A percentile compares a stretch with the other conserved stretches of the same genome.
phyloP scores from a whole-genome alignment of 2,329 filamentous ascomycete genomes.

The Plenodomus lindquistii region DNA sequence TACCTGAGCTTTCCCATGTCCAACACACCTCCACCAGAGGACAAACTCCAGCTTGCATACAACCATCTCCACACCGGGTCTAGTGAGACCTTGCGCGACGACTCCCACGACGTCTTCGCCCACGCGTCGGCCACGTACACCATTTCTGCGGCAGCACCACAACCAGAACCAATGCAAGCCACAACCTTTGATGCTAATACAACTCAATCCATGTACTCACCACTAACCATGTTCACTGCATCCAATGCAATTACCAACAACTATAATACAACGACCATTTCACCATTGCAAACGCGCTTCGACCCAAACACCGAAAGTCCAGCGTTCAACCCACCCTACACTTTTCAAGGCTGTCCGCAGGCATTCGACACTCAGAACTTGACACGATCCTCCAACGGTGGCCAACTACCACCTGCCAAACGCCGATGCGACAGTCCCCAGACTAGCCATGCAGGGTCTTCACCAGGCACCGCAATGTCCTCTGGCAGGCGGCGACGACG shows the following conservation, averaged over 20 bases:
- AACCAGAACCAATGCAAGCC: too few species aligned
- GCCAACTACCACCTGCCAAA: neutral
- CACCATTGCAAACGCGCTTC: neutral
- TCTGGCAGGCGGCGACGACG: conserved; percentile 15
- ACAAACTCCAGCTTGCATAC: neutral
- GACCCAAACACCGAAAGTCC: neutral
- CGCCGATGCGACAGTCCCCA: neutral
- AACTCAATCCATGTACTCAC: neutral
- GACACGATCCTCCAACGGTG: neutral
- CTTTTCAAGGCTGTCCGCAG: neutral
- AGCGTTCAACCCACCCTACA: neutral
- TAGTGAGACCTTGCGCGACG: neutral
- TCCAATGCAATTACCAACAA: neutral
- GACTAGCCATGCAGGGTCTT: neutral
- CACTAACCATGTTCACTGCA: neutral
- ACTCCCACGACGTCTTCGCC: neutral
- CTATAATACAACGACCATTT: neutral
- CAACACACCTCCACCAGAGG: neutral
- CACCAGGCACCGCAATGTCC: conserved; percentile 1
- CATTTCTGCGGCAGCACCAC: neutral
- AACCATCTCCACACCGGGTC: neutral
- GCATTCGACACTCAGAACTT: neutral
- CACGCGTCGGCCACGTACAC: neutral
- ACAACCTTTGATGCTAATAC: too few species aligned
- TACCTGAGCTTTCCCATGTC: neutral